Evolutionary conservation across 345 rosid species (phyloP).

Genomic region (Crucihimalaya himalaica): DNA sequence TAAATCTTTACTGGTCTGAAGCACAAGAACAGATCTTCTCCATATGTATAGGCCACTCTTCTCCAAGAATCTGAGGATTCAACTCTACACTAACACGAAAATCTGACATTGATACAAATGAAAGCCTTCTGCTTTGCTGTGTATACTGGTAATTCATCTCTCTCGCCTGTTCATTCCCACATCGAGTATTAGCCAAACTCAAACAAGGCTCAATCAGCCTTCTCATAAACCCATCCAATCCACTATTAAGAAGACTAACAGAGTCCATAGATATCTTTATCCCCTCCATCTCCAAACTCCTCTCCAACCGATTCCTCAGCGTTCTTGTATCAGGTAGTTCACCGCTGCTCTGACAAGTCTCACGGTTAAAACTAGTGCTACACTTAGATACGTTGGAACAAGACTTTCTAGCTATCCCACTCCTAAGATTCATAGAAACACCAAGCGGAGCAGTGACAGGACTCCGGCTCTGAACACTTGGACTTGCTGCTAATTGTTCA

Average conservation of each 20-base stretch:
- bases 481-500: slow-evolving; percentile 77
- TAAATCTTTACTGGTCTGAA: slow-evolving; percentile 44
- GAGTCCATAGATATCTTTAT: slow-evolving; percentile 55
- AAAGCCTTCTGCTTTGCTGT: slow-evolving; percentile 37
- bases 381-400: slow-evolving; percentile 37
- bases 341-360: slow-evolving; percentile 58
- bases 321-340: slow-evolving; percentile 81
- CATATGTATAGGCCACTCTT: slow-evolving; percentile 62
- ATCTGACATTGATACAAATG: slow-evolving; percentile 54
- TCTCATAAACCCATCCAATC: slow-evolving; percentile 67
- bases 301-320: slow-evolving; percentile 61
- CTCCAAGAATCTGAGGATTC: slow-evolving; percentile 72
- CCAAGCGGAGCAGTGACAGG: slow-evolving; percentile 89
- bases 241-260: slow-evolving; percentile 69
- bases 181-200: slow-evolving; percentile 56
- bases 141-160: slow-evolving; percentile 27
- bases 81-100: slow-evolving; percentile 61
- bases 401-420: slow-evolving; percentile 52
- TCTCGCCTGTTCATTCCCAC: slow-evolving; percentile 34
- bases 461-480: slow-evolving; percentile 72
- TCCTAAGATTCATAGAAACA: slow-evolving; percentile 54
- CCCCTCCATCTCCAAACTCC: slow-evolving; percentile 69
- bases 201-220: slow-evolving; percentile 75
- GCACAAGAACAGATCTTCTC: slow-evolving; percentile 63
- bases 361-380: slow-evolving; percentile 30